Percentiles rank a stretch among this genome's conserved stretches.
These are phyloP conservation scores for Mychonastes homosphaera DNA, from an alignment of 139 green algal species.

Conservation along the genomic window DNA sequence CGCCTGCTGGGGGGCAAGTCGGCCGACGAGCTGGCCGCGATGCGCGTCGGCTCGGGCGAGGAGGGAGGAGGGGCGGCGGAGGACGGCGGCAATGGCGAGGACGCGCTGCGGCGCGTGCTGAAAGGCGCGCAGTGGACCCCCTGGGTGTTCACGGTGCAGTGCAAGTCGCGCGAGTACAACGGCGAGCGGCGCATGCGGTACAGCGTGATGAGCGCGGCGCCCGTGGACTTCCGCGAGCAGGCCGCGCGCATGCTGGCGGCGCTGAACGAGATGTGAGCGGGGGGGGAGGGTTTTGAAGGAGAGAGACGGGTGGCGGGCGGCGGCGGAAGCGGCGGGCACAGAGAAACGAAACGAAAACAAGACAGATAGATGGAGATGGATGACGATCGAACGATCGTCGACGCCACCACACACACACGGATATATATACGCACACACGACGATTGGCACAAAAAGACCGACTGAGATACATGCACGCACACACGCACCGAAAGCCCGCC, in stretches of 20 bases:
- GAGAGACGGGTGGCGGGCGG: no score
- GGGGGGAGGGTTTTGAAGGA: no score
- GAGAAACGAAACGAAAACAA: no score
- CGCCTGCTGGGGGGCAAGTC: constrained; percentile 28
- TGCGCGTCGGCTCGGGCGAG: constrained; percentile 17
- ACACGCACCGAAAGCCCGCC: no score
- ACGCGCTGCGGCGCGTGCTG: constrained; percentile 5
- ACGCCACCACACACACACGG: no score
- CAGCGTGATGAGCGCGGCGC: constrained; percentile 31
- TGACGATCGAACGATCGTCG: no score
- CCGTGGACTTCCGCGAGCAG: constrained; percentile 40
- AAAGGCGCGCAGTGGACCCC: constrained; percentile 17
- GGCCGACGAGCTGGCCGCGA: constrained; percentile 36
- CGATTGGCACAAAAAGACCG: no score
- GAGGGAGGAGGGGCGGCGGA: not conserved
- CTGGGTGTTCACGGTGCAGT: constrained; percentile 17
- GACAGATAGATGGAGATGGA: no score
- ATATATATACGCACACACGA: no score
- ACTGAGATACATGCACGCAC: no score
- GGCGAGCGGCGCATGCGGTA: constrained; percentile 48
- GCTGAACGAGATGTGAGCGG: no score
- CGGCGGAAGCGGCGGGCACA: no score
- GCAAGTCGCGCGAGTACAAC: constrained; percentile 55
- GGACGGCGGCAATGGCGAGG: not conserved
- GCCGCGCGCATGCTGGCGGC: constrained; percentile 30